Conservation (phyloP, 306 rosid genomes). For the Rosa multiflora region DNA sequence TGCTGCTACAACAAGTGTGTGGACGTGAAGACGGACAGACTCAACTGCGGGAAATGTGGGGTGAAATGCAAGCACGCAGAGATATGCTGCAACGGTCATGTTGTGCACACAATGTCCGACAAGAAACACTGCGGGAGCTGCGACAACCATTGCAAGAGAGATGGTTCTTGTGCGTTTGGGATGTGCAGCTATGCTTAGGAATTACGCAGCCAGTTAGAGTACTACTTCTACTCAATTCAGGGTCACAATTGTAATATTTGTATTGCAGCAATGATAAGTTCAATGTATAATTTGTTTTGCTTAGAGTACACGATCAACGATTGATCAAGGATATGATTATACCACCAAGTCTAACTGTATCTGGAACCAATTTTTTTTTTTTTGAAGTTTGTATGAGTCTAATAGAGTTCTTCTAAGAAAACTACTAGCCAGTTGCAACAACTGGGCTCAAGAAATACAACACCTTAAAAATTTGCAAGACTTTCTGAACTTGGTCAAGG, state of each 20-base stretch:
- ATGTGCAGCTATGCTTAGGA: slow-evolving; percentile 52
- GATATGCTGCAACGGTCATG: slow-evolving; percentile 51
- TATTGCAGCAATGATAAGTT: not conserved
- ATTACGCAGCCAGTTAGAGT: not conserved
- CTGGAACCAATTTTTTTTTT: too few species aligned
- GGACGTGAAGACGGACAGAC: slow-evolving; percentile 27
- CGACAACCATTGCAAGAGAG: slow-evolving; percentile 42
- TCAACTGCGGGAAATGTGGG: slow-evolving; percentile 64
- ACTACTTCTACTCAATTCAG: not conserved
- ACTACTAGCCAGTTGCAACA: not conserved
- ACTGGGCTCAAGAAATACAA: not conserved
- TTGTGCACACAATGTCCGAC: slow-evolving; percentile 39
- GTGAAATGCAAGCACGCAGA: slow-evolving; percentile 45
- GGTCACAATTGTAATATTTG: too few species aligned
- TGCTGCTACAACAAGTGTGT: slow-evolving; percentile 56
- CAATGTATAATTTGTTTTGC: too few species aligned
- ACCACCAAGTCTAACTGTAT: not conserved
- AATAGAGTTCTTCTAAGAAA: too few species aligned
- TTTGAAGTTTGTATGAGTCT: too few species aligned
- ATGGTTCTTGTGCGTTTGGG: slow-evolving; percentile 39
- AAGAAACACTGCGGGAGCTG: slow-evolving; percentile 53
- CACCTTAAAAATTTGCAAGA: not conserved
- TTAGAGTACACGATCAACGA: too few species aligned
- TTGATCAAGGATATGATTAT: not conserved
- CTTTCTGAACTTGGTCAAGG: not conserved